phyloP scores from a whole-genome alignment of 768 basidiomycete genomes.

The Mycena chlorophos region DNA sequence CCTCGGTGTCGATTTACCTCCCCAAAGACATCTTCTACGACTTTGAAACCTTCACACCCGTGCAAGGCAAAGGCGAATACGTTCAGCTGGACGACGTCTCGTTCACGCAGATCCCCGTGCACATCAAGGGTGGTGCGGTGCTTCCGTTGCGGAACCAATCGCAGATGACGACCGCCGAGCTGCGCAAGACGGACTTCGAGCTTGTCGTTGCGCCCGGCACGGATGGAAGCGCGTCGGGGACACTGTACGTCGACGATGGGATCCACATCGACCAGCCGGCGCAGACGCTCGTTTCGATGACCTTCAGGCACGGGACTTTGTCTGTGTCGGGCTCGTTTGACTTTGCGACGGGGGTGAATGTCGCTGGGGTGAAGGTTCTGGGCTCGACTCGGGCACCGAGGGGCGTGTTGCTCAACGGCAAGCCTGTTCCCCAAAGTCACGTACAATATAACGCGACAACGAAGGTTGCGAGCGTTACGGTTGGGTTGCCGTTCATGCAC shows the following conservation, averaged over 20 bases:
- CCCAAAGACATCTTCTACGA: conserved; percentile 69
- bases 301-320: conserved; percentile 32
- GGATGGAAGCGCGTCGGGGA: conserved; percentile 53
- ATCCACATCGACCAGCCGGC: conserved; percentile 42
- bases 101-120: conserved; percentile 60
- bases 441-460: conserved; percentile 37
- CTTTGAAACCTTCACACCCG: conserved; percentile 49
- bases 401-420: conserved; percentile 33
- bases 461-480: conserved; percentile 46
- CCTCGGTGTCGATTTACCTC: conserved; percentile 60
- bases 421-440: conserved; percentile 18
- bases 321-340: conserved; percentile 40
- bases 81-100: conserved; percentile 48
- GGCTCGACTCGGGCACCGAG: conserved; percentile 33
- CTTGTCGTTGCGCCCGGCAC: conserved; percentile 58
- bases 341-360: conserved; percentile 38
- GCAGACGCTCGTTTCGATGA: conserved; percentile 36
- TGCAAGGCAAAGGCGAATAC: conserved; percentile 46
- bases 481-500: conserved; percentile 38
- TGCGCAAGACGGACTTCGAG: conserved; percentile 59
- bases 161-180: conserved; percentile 60
- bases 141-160: conserved; percentile 55
- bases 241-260: conserved; percentile 67
- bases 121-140: conserved; percentile 60
- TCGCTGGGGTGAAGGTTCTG: conserved; percentile 40